Base-by-base conservation (phyloP, 1,284 basidiomycete species). In the Ganoderma sp. region DNA sequence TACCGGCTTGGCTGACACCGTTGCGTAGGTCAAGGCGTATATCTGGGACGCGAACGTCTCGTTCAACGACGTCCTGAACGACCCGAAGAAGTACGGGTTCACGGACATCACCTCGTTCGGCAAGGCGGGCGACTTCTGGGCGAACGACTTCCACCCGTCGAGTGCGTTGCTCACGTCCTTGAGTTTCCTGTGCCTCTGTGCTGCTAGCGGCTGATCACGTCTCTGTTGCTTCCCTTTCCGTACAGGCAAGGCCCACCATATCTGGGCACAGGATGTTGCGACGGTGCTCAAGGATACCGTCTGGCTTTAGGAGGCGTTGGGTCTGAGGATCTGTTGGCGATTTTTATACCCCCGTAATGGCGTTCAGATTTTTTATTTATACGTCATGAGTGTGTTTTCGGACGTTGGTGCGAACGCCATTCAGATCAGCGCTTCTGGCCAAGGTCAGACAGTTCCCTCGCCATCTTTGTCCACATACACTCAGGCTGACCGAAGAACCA, bases 61-160 rank as follows among this genome's bases (percentile, higher is more conserved):
- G n/a, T 88, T 88, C 78, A 82, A 78, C 15, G 81, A 78, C 7
- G 84, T 88, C 17, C 76, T 89, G 25, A 78, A 87, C 76, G 71
- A 78, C 50, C 85, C 86, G 2, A 81, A 78, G 0, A 72, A 80
- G 15, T 88, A 83, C 67, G 88, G 88, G 0, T 88, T 88, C 75
- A 78, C 80, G 32, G 86, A 88, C 70, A 81, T 80, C 8, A 83
- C 82, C 0, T 83, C 84, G 0, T 87, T 80, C 66, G 87, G 87
- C 6, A 76, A 76, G n/a, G 67, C 82, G 14, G 82, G 80, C 22
- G 79, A 84, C 68, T 88, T 89, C 81, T 88, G 87, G 87, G 85
- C 84, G 7, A 72, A 72, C 65, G 67, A 72, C 65, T 69, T 65
- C 63, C 71, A 72, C 28, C 68, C 67, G 41, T 69, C 64, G 5